Evolutionary conservation across 2,329 filamentous ascomycete species (phyloP).

Genomic region (Beauveria rudraprayagi): DNA sequence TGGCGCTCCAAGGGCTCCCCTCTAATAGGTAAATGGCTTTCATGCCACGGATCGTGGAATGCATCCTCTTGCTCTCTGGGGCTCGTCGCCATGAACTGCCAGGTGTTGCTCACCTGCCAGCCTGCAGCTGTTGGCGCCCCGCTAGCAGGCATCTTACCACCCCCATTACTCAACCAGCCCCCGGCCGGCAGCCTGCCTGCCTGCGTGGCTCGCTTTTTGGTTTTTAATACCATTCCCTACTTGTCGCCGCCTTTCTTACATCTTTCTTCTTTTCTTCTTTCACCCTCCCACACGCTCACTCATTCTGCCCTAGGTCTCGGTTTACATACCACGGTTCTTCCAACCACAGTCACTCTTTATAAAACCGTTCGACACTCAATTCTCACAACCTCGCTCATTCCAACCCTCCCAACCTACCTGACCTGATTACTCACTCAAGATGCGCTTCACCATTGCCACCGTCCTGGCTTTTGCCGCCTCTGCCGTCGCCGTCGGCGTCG

Average conservation of each 20-base stretch:
- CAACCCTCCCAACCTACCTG: background rate
- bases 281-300: background rate
- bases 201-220: too few relatives aligned
- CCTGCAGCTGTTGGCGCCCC: too few relatives aligned
- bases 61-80: too few relatives aligned
- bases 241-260: background rate
- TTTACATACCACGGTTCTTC: background rate
- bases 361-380: background rate
- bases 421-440: conserved; percentile 29
- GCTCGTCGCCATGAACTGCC: too few relatives aligned
- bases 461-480: conserved; percentile 44
- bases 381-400: background rate
- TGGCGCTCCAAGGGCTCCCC: too few relatives aligned
- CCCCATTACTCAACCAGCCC: too few relatives aligned
- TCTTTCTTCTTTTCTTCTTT: background rate
- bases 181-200: too few relatives aligned
- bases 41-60: too few relatives aligned
- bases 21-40: too few relatives aligned
- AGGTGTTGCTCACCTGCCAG: too few relatives aligned
- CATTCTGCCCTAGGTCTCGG: background rate
- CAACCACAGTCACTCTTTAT: conserved; percentile 7
- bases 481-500: conserved; percentile 30
- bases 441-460: conserved; percentile 45
- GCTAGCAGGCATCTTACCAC: too few relatives aligned
- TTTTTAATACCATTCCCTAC: background rate